Evolutionary conservation across 768 basidiomycete genomes (phyloP), one percentile per base, ranked within the genome.

Genomic region (Leucocoprinus leucothites): DNA sequence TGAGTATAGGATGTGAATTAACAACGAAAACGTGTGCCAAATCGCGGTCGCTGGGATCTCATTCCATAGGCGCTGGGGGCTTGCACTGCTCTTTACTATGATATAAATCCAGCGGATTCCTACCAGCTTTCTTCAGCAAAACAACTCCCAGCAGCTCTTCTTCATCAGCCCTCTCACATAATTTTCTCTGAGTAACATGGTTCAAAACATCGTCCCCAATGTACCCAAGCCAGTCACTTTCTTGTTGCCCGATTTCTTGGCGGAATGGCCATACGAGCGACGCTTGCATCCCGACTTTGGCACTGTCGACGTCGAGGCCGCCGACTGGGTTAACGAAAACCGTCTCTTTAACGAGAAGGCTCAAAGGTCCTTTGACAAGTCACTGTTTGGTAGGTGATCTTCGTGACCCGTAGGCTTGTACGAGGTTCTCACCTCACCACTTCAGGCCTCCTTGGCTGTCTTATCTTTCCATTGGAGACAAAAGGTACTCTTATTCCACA

Each of bases 301-400:
- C 28, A 59, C 63, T 51, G 57, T 51, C 26, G 63, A 65, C 36
- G 59, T 53, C 11, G 66, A 65, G 49, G 63, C 64, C 6, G 61
- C 60, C 53, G 51, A 44, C 2, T 67, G 63, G 66, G 63, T 63
- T 18, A 63, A 67, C 43, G 57, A 57, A 9, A 64, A 57, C 48
- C 48, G 60, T 21, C 61, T 61, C 22, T 67, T 67, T 47, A 61
- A 59, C 43, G 60, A 58, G 14, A 64, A 64, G 25, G 63, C 61
- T n/a, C 61, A 62, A 21, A 43, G 57, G 40, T 62, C 61, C 14
- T 67, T 65, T 46, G 61, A 64, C 19, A 53, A 59, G 7, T 65
- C 64, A 21, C 60, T 64, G 26, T 65, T 64, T 26, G 62, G 64
- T 65, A 19, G 5, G 64, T 58, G 11, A 11, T 19, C 11, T 14